Evolutionary conservation across 345 rosid genomes (phyloP).

Genomic region (Rhizophora mangle): DNA sequence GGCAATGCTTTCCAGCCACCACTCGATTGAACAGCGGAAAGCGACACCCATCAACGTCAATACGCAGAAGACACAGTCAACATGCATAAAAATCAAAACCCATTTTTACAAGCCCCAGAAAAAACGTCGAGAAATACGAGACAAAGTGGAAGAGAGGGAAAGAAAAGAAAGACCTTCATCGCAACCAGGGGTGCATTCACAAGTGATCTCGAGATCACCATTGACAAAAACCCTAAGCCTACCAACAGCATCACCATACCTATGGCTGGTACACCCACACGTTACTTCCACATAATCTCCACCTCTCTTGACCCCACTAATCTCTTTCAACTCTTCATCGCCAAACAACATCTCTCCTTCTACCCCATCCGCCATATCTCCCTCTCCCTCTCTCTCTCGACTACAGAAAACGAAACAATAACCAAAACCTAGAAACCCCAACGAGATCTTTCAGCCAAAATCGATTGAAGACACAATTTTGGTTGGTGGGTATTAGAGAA

Average conservation of each 20-base stretch:
- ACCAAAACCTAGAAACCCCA: constrained; percentile 6
- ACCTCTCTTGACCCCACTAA: constrained; percentile 69
- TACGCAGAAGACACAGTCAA: constrained; percentile 23
- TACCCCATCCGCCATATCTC: constrained; percentile 54
- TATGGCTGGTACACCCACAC: constrained; percentile 98
- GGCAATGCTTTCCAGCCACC: constrained; percentile 13
- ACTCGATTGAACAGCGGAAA: constrained; percentile 31
- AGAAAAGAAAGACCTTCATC: constrained; percentile 69
- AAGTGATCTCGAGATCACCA: constrained; percentile 91
- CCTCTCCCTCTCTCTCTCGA: not conserved
- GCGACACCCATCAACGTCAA: constrained; percentile 47
- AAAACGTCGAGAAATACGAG: not conserved
- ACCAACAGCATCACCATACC: constrained; percentile 99
- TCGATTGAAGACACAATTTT: constrained; percentile 24
- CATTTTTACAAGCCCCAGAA: constrained; percentile 18
- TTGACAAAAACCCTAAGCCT: constrained; percentile 93
- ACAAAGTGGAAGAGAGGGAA: not conserved
- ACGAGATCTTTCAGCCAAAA: constrained; percentile 20
- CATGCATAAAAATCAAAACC: constrained; percentile 45
- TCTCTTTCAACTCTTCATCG: constrained; percentile 84
- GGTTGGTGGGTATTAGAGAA: constrained; percentile 36
- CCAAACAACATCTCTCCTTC: constrained; percentile 57
- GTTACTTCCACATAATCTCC: constrained; percentile 82
- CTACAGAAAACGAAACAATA: not conserved
- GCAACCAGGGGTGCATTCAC: constrained; percentile 99